Conservation (phyloP, 257 asterid species). For the Ilex asprella region DNA sequence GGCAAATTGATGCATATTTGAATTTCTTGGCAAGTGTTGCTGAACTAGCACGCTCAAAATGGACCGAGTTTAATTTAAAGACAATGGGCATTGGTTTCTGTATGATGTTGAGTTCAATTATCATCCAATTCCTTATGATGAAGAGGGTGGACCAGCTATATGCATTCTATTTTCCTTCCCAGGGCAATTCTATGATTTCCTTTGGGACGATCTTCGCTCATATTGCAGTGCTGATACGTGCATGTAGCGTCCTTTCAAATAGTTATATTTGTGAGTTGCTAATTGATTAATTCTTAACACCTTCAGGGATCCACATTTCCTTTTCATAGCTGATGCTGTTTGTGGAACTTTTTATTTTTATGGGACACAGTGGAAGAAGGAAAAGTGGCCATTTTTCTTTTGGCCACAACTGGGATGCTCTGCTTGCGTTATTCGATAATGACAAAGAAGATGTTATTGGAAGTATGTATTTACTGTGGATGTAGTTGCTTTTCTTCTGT, state of each 20-base stretch:
- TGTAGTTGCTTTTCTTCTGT: slow-evolving; percentile 4
- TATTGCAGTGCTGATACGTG: slow-evolving; percentile 59
- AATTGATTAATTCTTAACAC: too few relatives aligned
- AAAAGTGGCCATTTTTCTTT: slow-evolving; percentile 77
- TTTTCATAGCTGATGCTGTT: slow-evolving; percentile 4
- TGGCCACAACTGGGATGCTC: slow-evolving; percentile 81
- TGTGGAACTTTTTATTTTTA: slow-evolving; percentile 14
- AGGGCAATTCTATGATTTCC: slow-evolving; percentile 31
- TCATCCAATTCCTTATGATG: slow-evolving; percentile 45
- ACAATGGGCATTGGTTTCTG: slow-evolving; percentile 77
- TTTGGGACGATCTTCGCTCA: slow-evolving; percentile 45
- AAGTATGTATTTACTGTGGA: slow-evolving; percentile 35
- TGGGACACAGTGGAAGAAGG: slow-evolving; percentile 92
- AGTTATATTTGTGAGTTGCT: slow-evolving; percentile 76
- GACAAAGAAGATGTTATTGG: slow-evolving; percentile 55
- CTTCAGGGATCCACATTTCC: slow-evolving; percentile 4
- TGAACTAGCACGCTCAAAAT: slow-evolving; percentile 84
- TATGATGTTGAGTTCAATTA: slow-evolving; percentile 63
- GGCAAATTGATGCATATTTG: slow-evolving; percentile 66
- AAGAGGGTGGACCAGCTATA: slow-evolving; percentile 50
- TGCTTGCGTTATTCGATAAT: slow-evolving; percentile 55
- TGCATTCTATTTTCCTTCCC: slow-evolving; percentile 28
- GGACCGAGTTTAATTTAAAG: slow-evolving; percentile 91
- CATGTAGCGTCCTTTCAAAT: slow-evolving; percentile 89
- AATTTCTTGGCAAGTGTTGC: slow-evolving; percentile 71